Evolutionary conservation across 345 rosid genomes (phyloP), one percentile per base, ranked within the genome.

Genomic region (Brassica cretica): DNA sequence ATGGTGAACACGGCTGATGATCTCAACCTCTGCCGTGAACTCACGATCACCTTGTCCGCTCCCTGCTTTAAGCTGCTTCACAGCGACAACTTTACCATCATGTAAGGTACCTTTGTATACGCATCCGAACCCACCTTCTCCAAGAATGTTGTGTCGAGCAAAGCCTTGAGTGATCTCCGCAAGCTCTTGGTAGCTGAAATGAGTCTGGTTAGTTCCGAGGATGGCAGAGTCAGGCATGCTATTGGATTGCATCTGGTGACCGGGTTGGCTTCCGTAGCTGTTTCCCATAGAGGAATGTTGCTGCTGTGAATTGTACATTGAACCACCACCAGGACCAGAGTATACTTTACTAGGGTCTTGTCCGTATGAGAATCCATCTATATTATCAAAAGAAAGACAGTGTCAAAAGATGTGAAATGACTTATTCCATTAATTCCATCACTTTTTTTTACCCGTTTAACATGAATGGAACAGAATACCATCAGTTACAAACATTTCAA

Each of bases 51-150:
- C 99, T 83, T 95, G 98, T 59, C 98, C 96, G 11, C 99, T 86
- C 10, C 97, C 98, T 1, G 85, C 87, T 86, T 89, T 96, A 73
- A 93, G 94, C 82, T 96, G 97, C 86, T 96, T 96, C 19, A 96
- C 92, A 0, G 98, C 98, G 18, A 93, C 97, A 41, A 66, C 63
- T 76, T 66, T 89, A 64, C 97, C 93, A 70, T 87, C 90, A 0
- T 81, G 76, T 69, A 82, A 55, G 37, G 73, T 70, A 66, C 97
- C 98, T 82, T 88, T 85, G 73, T 78, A 93, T 55, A 96, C 97
- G 29, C 91, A 90, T 67, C 99, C 99, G 18, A 93, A 96, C 6
- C 98, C 99, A 8, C 98, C 99, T 84, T 96, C 97, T 24, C 99
- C 97, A 19, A 91, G 84, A 66, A 96, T 81, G 33, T 90, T 91